A percentile compares a stretch with the other conserved stretches of the same genome.
phyloP scores from a whole-genome alignment of 495 filamentous ascomycete species.

The Penicillium odoratum region DNA sequence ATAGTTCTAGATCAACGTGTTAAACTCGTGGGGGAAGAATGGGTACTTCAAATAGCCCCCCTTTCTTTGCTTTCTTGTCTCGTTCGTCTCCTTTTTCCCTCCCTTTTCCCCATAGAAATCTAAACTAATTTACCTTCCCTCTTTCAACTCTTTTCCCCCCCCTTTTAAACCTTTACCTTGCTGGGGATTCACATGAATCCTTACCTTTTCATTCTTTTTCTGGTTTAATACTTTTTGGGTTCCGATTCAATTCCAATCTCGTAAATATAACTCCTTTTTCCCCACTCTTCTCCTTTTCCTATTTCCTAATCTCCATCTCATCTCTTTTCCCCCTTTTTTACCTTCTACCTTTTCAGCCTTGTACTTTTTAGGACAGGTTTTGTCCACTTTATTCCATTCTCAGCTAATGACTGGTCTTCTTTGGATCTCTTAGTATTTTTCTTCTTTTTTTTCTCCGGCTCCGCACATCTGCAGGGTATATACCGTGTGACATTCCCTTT shows the following conservation, averaged over 20 bases:
- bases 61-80: slow-evolving; percentile 18
- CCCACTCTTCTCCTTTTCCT: slow-evolving; percentile 5
- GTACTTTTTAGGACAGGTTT: slow-evolving; percentile 14
- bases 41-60: slow-evolving; percentile 2
- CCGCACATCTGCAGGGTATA: slow-evolving; percentile 18
- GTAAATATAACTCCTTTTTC: slow-evolving; percentile 8
- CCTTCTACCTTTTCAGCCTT: slow-evolving; percentile 30
- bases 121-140: background rate
- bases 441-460: slow-evolving; percentile 6
- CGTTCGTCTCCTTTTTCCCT: slow-evolving; percentile 18
- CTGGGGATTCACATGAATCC: background rate
- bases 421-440: slow-evolving; percentile 20
- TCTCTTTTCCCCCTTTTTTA: slow-evolving; percentile 27
- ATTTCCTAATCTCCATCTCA: background rate
- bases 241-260: slow-evolving; percentile 8
- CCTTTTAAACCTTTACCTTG: slow-evolving; percentile 1
- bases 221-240: background rate
- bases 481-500: slow-evolving; percentile 33
- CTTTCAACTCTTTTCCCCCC: background rate
- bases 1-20: background rate
- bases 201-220: slow-evolving; percentile 1
- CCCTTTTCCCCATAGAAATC: background rate
- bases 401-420: slow-evolving; percentile 27
- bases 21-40: background rate
- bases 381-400: slow-evolving; percentile 29